A percentile compares a stretch with the other conserved stretches of the same genome.
Evolutionary conservation across 73 alveolate species (phyloP).

Genomic region (Uronychia binucleata): DNA sequence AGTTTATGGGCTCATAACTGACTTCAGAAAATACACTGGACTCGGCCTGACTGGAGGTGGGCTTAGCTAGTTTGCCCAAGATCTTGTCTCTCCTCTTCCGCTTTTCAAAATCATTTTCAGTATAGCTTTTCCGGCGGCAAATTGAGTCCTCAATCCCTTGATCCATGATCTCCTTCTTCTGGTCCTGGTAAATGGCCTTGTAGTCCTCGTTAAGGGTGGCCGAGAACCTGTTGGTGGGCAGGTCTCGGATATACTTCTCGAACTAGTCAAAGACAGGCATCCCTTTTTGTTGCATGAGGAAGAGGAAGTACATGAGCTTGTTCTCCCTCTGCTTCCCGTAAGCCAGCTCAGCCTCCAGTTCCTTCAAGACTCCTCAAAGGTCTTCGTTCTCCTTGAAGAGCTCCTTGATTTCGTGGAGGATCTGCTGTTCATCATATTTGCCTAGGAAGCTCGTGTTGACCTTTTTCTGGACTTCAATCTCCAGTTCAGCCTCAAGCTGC

Average conservation of each 20-base stretch:
- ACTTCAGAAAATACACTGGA: no score
- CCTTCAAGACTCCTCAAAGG: conserved; percentile 9
- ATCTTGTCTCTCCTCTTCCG: not conserved
- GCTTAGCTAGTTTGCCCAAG: not conserved
- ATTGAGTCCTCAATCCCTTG: not conserved
- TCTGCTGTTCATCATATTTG: not conserved
- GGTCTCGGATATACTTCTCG: not conserved
- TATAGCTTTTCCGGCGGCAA: not conserved
- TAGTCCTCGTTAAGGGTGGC: not conserved
- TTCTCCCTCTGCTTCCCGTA: conserved; percentile 42
- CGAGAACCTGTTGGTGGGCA: not conserved
- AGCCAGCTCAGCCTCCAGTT: conserved; percentile 28
- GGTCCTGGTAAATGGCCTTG: not conserved
- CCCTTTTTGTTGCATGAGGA: conserved; percentile 29
- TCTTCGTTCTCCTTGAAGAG: conserved; percentile 24
- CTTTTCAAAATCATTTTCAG: not conserved
- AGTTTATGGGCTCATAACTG: no score
- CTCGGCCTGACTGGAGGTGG: no score
- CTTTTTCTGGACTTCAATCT: not conserved
- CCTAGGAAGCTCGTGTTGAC: not conserved
- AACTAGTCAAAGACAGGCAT: conserved; percentile 13
- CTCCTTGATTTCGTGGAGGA: not conserved
- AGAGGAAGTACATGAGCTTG: conserved; percentile 35
- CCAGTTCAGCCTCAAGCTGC: not conserved
- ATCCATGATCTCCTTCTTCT: not conserved